phyloP scores from a whole-genome alignment of 768 basidiomycete genomes.

The Mycena leptocephala region DNA sequence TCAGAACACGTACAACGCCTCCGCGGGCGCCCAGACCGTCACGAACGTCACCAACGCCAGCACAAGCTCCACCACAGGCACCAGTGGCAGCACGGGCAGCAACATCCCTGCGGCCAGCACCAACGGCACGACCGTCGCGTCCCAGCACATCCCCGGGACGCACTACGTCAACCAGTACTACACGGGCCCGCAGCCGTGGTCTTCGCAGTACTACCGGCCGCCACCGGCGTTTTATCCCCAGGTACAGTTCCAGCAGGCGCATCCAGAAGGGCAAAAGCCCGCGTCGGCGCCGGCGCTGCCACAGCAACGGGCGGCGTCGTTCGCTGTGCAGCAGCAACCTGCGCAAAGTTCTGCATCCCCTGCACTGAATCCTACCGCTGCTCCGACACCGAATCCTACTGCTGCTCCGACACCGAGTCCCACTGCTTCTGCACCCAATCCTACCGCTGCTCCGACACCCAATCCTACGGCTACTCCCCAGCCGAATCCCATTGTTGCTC shows the following conservation, averaged over 20 bases:
- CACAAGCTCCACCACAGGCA: background rate
- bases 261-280: background rate
- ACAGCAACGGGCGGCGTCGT: background rate
- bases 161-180: slow-evolving; percentile 23
- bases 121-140: background rate
- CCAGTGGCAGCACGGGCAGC: background rate
- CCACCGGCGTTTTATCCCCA: slow-evolving; percentile 9
- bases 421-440: background rate
- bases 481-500: background rate
- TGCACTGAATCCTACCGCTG: background rate
- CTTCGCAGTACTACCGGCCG: slow-evolving; percentile 26
- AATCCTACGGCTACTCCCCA: background rate
- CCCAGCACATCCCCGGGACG: background rate
- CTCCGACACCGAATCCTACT: background rate
- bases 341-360: background rate
- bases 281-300: background rate
- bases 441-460: background rate
- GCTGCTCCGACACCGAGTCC: background rate
- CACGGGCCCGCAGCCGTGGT: slow-evolving; percentile 7
- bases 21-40: background rate
- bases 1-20: background rate
- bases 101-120: background rate
- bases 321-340: background rate
- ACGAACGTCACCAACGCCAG: background rate
- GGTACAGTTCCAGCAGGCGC: background rate